Conservation (phyloP, 23 red algal genomes). For the Gracilaria gracilis region DNA sequence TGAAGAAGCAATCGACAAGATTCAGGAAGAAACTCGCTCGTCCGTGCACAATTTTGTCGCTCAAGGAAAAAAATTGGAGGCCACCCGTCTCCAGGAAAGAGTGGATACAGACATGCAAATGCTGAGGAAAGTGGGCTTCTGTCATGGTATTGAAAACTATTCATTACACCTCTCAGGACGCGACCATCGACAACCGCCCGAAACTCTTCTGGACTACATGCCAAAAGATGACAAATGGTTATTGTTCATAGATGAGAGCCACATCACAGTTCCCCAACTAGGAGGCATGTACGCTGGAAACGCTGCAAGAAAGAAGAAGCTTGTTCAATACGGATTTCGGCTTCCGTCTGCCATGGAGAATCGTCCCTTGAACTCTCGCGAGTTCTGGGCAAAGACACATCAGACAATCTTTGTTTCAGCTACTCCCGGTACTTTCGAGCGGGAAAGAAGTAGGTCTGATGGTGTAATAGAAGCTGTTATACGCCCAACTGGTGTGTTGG, state of each 20-base stretch:
- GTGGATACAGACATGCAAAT: slow-evolving; percentile 74
- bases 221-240: slow-evolving; percentile 75
- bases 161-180: slow-evolving; percentile 71
- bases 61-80: slow-evolving; percentile 68
- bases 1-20: slow-evolving; percentile 69
- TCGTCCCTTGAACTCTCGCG: slow-evolving; percentile 72
- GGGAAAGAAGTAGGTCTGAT: slow-evolving; percentile 30
- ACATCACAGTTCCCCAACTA: slow-evolving; percentile 89
- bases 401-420: slow-evolving; percentile 89
- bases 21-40: slow-evolving; percentile 57
- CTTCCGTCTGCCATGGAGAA: slow-evolving; percentile 89
- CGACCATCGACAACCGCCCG: slow-evolving; percentile 35
- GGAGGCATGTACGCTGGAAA: slow-evolving; percentile 83
- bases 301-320: slow-evolving; percentile 78
- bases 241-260: slow-evolving; percentile 90
- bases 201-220: slow-evolving; percentile 87
- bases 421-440: slow-evolving; percentile 84
- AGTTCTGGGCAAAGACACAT: slow-evolving; percentile 85
- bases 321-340: slow-evolving; percentile 84
- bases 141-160: slow-evolving; percentile 90
- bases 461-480: slow-evolving; percentile 76
- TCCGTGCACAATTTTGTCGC: slow-evolving; percentile 22
- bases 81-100: slow-evolving; percentile 76
- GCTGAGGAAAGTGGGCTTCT: slow-evolving; percentile 83
- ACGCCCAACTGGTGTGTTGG: slow-evolving; percentile 83